A percentile compares a stretch with the other conserved stretches of the same genome.
These are phyloP conservation scores for Mortierella sp. DNA, from an alignment of 371 early-diverging fungal species.

Conservation along the genomic window DNA sequence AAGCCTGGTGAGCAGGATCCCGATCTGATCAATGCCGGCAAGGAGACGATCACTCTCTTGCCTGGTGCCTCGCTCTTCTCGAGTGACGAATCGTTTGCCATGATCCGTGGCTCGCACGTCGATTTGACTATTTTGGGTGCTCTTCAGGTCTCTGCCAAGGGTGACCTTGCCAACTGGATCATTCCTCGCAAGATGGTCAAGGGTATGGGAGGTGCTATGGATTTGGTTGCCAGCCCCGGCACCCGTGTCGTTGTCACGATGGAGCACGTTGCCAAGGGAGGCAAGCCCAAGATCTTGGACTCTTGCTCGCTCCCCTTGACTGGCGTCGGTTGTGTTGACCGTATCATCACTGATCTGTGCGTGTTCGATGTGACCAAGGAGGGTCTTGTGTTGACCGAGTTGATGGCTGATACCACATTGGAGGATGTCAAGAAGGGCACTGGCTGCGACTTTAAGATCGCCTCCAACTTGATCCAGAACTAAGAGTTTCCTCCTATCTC, in stretches of 20 bases:
- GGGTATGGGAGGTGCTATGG: constrained; percentile 83
- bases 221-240: constrained; percentile 65
- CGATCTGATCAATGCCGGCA: constrained; percentile 78
- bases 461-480: constrained; percentile 53
- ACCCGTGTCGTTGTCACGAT: constrained; percentile 79
- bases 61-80: constrained; percentile 68
- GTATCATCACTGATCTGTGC: constrained; percentile 73
- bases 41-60: constrained; percentile 72
- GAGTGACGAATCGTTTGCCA: constrained; percentile 72
- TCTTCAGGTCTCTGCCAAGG: constrained; percentile 70
- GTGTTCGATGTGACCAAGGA: constrained; percentile 62
- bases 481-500: constrained; percentile 4
- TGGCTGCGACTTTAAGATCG: constrained; percentile 65
- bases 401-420: constrained; percentile 62
- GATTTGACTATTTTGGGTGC: constrained; percentile 75
- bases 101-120: constrained; percentile 74
- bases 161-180: constrained; percentile 81
- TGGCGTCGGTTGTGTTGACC: constrained; percentile 69
- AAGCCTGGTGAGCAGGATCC: constrained; percentile 69
- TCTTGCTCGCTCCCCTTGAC: constrained; percentile 73
- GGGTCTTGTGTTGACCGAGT: constrained; percentile 61
- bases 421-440: constrained; percentile 68
- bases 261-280: constrained; percentile 75
- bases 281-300: constrained; percentile 71
- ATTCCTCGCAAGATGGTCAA: constrained; percentile 80